These are phyloP conservation scores for Wickerhamia fluorescens DNA, from an alignment of 805 yeast genomes.

Conservation along the genomic window DNA sequence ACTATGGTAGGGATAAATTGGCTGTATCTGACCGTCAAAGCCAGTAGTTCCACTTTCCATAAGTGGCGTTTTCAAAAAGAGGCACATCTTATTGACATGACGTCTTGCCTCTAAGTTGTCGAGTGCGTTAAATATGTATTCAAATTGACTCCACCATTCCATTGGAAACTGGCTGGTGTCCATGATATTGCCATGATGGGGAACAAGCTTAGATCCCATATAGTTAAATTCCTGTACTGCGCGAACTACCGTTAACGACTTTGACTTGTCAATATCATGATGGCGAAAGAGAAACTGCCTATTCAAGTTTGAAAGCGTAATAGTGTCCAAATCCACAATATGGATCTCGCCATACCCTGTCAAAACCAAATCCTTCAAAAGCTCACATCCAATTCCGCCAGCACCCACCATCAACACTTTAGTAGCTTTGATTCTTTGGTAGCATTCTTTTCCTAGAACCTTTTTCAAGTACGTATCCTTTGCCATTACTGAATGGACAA, in stretches of 20 bases:
- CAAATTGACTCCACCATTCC: constrained; percentile 68
- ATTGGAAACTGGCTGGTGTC: constrained; percentile 64
- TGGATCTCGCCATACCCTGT: constrained; percentile 84
- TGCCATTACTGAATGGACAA: constrained; percentile 24
- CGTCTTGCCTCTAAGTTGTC: constrained; percentile 91
- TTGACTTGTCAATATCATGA: constrained; percentile 83
- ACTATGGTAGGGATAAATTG: constrained; percentile 70
- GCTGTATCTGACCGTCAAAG: constrained; percentile 88
- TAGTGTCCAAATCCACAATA: constrained; percentile 91
- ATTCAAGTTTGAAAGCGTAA: constrained; percentile 85
- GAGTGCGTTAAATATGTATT: constrained; percentile 80
- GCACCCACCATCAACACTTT: constrained; percentile 86
- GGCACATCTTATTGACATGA: constrained; percentile 78
- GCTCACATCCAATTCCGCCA: constrained; percentile 95
- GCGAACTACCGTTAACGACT: constrained; percentile 75
- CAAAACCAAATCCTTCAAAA: constrained; percentile 70
- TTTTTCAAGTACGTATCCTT: constrained; percentile 36
- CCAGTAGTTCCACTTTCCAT: constrained; percentile 97
- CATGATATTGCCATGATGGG: constrained; percentile 87
- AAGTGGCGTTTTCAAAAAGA: constrained; percentile 65
- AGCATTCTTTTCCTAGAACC: constrained; percentile 36
- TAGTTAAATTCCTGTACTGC: constrained; percentile 73
- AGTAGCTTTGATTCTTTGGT: constrained; percentile 24
- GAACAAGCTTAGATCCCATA: constrained; percentile 50
- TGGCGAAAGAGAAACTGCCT: constrained; percentile 88